Conservation (phyloP, 768 basidiomycete species). For the Suillus spraguei region DNA sequence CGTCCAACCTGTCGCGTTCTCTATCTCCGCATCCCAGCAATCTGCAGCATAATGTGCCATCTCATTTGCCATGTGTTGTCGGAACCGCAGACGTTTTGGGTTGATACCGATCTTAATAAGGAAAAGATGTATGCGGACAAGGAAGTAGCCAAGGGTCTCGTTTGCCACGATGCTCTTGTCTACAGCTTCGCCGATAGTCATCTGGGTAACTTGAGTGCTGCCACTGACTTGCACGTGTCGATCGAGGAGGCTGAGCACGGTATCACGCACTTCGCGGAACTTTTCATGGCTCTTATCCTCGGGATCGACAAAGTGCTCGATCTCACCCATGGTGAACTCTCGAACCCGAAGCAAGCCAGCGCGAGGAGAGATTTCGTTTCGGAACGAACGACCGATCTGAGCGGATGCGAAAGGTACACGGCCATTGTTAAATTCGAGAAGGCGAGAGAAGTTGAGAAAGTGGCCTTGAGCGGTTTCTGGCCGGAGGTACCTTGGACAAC, state of each 20-base stretch:
- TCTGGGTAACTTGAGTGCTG: conserved; percentile 57
- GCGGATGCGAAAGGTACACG: conserved; percentile 96
- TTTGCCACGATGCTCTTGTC: conserved; percentile 87
- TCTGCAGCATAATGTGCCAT: conserved; percentile 99
- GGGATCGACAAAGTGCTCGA: conserved; percentile 98
- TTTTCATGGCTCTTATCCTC: conserved; percentile 83
- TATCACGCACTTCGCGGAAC: conserved; percentile 81
- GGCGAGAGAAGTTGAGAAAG: conserved; percentile 96
- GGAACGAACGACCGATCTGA: conserved; percentile 93
- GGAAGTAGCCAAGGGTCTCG: conserved; percentile 96
- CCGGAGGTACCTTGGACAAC: conserved; percentile 73
- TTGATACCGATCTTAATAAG: conserved; percentile 90
- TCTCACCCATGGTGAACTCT: conserved; percentile 99
- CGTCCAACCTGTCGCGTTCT: conserved; percentile 86
- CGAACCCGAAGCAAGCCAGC: conserved; percentile 96
- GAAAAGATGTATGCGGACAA: conserved; percentile 90
- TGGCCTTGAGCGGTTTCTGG: conserved; percentile 99
- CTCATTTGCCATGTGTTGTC: conserved; percentile 98
- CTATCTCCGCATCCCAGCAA: conserved; percentile 99
- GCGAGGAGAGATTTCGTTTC: conserved; percentile 97
- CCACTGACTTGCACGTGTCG: conserved; percentile 84
- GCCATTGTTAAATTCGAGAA: conserved; percentile 98
- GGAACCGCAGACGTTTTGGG: conserved; percentile 80
- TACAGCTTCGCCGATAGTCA: conserved; percentile 90
- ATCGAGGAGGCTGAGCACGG: conserved; percentile 77